Base-by-base conservation (phyloP, 768 basidiomycete genomes). In the Strobilomyces confusus region DNA sequence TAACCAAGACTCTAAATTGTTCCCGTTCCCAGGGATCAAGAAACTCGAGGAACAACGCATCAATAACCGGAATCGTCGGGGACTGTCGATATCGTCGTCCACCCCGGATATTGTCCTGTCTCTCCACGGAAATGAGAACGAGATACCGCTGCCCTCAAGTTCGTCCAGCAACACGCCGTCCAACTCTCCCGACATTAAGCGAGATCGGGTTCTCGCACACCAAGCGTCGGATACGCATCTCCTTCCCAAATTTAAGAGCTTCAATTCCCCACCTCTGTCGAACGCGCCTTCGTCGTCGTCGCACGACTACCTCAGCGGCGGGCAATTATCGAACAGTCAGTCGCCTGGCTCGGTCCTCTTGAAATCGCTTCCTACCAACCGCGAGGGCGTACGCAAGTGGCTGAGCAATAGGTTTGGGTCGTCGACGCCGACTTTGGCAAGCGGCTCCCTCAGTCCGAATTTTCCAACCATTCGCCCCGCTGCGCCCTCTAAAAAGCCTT, bases 1-100 rank as follows among this genome's bases (percentile, higher is more conserved):
- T 70, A 82, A 83, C 57, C 62, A 60, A 48, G 77, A 80, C 52
- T 68, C 80, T 30, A 98, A 98, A 67, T 75, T 97, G 33, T 89
- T 87, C 70, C 92, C 94, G 1, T 94, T 95, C 78, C 92, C 91
- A 23, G 92, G 91, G 34, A 86, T 93, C 69, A 80, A 84, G 63
- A 80, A 81, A 60, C 75, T 93, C 34, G 89, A 89, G 66, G 85
- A 89, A 64, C 81, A 88, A 62, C 78, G 84, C 48, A 68, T 66
- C 48, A 70, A 69, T 30, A 82, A 76, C 59, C 80, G 82, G 32
- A 76, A 77, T 49, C 79, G 78, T 43, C 79, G 78, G 49, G 80
- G 78, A 7, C 68, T 82, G 43, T 76, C 66, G 47, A 72, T 68
- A 67, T 78, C 77, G 3, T 71, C 75, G 9, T 78, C 80, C 11